Conservation (phyloP, 371 early-diverging fungal genomes). For the Choanephora cucurbitarum region DNA sequence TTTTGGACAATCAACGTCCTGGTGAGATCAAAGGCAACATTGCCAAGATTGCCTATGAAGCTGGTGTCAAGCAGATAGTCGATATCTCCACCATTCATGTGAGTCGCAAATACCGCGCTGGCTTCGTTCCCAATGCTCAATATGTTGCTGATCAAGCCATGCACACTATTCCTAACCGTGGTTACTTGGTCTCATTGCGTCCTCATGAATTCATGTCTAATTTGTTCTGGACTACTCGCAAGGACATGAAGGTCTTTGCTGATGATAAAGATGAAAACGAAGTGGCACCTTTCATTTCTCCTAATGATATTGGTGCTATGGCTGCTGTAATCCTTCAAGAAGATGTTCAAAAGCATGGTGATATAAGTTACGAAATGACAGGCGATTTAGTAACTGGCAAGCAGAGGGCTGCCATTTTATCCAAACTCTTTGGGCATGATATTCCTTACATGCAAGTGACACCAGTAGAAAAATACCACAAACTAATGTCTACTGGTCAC, state of each 20-base stretch:
- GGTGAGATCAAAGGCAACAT: slow-evolving; percentile 6
- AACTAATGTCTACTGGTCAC: neutral
- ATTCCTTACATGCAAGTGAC: neutral
- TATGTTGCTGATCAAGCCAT: slow-evolving; percentile 23
- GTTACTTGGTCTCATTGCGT: slow-evolving; percentile 5
- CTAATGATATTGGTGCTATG: slow-evolving; percentile 17
- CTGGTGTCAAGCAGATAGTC: slow-evolving; percentile 32
- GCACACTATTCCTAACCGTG: slow-evolving; percentile 14
- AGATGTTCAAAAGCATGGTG: slow-evolving; percentile 14
- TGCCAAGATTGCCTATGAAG: slow-evolving; percentile 19
- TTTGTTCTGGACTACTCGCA: neutral
- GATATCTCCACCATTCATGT: slow-evolving; percentile 20
- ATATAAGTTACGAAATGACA: slow-evolving; percentile 15
- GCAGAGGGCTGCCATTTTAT: slow-evolving; percentile 4
- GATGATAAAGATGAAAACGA: neutral
- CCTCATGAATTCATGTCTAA: slow-evolving; percentile 4
- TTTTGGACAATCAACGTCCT: slow-evolving; percentile 7
- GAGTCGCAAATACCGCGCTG: slow-evolving; percentile 12
- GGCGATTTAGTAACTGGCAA: slow-evolving; percentile 1
- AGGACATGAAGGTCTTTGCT: neutral
- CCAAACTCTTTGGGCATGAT: slow-evolving; percentile 4
- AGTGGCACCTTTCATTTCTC: neutral
- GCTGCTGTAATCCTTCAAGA: slow-evolving; percentile 16
- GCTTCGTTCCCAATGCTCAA: slow-evolving; percentile 9
- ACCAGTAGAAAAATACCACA: neutral